Base-by-base conservation (phyloP, 176 grass and related monocot genomes). In the Carex kokanica region DNA sequence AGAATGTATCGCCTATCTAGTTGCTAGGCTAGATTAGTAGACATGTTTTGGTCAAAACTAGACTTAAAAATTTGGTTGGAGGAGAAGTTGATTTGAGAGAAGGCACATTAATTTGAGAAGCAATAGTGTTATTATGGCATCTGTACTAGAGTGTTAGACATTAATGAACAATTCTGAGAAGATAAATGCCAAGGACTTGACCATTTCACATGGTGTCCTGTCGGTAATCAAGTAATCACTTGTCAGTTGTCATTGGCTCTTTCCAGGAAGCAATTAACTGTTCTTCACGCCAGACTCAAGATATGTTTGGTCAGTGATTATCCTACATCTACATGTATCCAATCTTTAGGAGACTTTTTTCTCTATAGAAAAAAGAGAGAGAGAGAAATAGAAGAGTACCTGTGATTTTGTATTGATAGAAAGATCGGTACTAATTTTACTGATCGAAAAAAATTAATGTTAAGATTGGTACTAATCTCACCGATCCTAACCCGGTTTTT, bases 51-150 rank as follows among this genome's bases (percentile, higher is more conserved):
- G 69, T 74, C 69, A 74, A 69, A 74, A 51, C 41, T 73, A 73
- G 8, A 51, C 17, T 45, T 20, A 1, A 18, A 73, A 73, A 72
- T 11, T 71, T 10, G 18, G 68, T 8, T 10, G 18, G 18, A 73
- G 69, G 21, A 70, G 41, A 47, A 72, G 36, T 3, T 47, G 68
- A 23, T 45, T 17, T 47, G 4, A 5, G 38, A 71, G 15, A 9
- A 14, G 32, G 15, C 29, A 40, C 20, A 20, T 47, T 21, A 73
- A n/a, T n/a, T n/a, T 73, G 69, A 73, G 41, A 51, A 23, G 4
- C 36, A 38, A n/a, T n/a, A 73, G 49, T 49, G 69, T 51, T 74
- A 74, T 74, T 74, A 74, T 23, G 40, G 24, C 38, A 18, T 71
- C 36, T 45, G 15, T 45, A 71, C 36, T 34, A 71, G n/a, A n/a